Evolutionary conservation across 345 rosid genomes (phyloP).

Genomic region (Arabidopsis suecica): DNA sequence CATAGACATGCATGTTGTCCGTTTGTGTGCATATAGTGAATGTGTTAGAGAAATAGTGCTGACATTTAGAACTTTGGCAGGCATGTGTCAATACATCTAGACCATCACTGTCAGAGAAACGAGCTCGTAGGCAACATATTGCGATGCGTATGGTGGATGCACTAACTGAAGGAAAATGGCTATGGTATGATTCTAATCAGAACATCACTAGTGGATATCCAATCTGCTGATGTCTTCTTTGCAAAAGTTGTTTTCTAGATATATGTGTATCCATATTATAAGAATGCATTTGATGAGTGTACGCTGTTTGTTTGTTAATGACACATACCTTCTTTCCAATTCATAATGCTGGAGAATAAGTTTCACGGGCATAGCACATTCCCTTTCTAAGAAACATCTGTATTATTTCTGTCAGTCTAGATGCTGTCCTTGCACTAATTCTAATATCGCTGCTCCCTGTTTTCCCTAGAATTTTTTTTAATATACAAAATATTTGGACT

Average conservation of each 20-base stretch:
- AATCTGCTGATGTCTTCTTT: conserved; percentile 7
- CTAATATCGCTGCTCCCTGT: conserved; percentile 3
- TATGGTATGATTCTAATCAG: conserved; percentile 64
- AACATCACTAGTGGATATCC: conserved; percentile 16
- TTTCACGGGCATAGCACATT: conserved; percentile 16
- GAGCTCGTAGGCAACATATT: conserved; percentile 67
- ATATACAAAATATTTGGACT: conserved; percentile 15
- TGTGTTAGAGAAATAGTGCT: conserved; percentile 29
- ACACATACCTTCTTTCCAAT: conserved; percentile 18
- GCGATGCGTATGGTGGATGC: conserved; percentile 71
- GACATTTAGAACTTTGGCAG: conserved; percentile 48
- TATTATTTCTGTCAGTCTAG: conserved; percentile 32
- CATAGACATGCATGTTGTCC: conserved; percentile 17
- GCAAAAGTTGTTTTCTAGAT: conserved; percentile 22
- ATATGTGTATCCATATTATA: conserved; percentile 15
- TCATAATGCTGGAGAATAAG: conserved; percentile 9
- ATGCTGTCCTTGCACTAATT: conserved; percentile 22
- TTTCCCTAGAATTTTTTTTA: conserved; percentile 12
- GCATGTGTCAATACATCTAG: conserved; percentile 58
- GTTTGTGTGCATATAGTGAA: conserved; percentile 21
- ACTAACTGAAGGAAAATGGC: conserved; percentile 80
- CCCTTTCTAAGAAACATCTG: conserved; percentile 8
- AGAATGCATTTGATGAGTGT: conserved; percentile 32
- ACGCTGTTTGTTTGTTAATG: conserved; percentile 21
- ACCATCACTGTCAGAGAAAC: conserved; percentile 62